Evolutionary conservation across 257 asterid species (phyloP), one percentile per base, ranked within the genome.

Genomic region (Solanum pinnatisectum): DNA sequence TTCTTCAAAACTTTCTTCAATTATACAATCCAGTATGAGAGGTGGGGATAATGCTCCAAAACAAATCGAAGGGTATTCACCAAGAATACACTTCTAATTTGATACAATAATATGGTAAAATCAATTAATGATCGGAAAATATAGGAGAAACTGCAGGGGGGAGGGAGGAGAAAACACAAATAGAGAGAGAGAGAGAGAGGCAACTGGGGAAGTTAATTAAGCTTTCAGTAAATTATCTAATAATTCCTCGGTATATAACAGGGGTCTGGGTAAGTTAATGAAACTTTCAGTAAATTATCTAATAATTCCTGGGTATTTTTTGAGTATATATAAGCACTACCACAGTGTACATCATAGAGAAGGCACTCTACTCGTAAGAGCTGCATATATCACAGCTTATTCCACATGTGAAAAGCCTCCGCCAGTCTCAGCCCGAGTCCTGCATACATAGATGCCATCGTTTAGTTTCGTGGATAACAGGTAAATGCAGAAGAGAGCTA

Each of bases 391-490:
- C 39, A 44, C 39, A 39, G 87, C 84, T 93, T 90, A 95, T 87
- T 90, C 94, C 86, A 95, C 96, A 8, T 93, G 98, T 25, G 98
- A 94, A 90, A 96, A 86, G 89, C 98, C 95, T 60, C 99, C 98
- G 15, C 98, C 98, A 0, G 94, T 89, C 89, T 95, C 98, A 1
- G 98, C 88, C 1, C 70, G 95, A 11, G 99, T 95, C 92, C 99
- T 97, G 98, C 87, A 90, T 65, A 90, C 23, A 91, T 25, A 89
- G 86, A 39, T 70, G 33, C 15, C 37, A 37, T 65, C 59, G 4
- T 32, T 85, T 39, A 85, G 70, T 10, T 10, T 81, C 22, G 16
- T 30, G 42, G 20, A 18, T 3, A 79, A 16, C 85, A 27, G 8
- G 12, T 27, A 78, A 40, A n/a, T 81, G 67, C 27, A 81, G 3